Percentiles rank a stretch among this genome's conserved stretches.
Conservation (phyloP, 2,329 filamentous ascomycete species). For the Fonsecaea pedrosoi region DNA sequence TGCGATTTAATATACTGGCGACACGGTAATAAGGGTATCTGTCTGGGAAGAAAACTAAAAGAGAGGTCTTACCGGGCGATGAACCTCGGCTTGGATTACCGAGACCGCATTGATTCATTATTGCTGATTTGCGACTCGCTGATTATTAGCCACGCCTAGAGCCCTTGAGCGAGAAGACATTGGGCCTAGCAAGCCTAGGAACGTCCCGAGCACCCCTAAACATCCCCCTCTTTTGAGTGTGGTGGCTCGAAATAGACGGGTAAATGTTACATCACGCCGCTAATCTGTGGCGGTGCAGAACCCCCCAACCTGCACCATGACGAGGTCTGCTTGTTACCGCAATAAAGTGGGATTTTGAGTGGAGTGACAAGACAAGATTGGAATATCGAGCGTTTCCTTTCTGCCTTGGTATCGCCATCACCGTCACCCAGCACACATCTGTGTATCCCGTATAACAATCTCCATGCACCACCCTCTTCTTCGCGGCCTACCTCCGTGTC, state of each 20-base stretch:
- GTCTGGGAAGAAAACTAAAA: neutral
- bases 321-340: slow-evolving; percentile 6
- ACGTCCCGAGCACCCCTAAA: neutral
- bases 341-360: slow-evolving; percentile 4
- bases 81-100: slow-evolving; percentile 19
- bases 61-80: neutral
- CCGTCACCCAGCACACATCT: slow-evolving; percentile 2
- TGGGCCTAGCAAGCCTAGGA: neutral
- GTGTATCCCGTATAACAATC: neutral
- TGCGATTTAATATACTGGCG: neutral
- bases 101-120: neutral
- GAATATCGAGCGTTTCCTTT: neutral
- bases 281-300: slow-evolving; percentile 12
- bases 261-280: slow-evolving; percentile 12
- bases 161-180: too few species aligned
- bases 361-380: neutral
- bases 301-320: slow-evolving; percentile 14
- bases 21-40: neutral
- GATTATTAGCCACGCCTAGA: neutral
- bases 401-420: slow-evolving; percentile 7
- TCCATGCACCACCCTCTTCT: slow-evolving; percentile 2
- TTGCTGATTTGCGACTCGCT: neutral
- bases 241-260: neutral
- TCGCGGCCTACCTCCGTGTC: neutral
- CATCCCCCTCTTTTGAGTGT: too few species aligned